These are phyloP conservation scores for Pseudogymnoascus sp. DNA, from an alignment of 2,329 filamentous ascomycete genomes.

Conservation along the genomic window DNA sequence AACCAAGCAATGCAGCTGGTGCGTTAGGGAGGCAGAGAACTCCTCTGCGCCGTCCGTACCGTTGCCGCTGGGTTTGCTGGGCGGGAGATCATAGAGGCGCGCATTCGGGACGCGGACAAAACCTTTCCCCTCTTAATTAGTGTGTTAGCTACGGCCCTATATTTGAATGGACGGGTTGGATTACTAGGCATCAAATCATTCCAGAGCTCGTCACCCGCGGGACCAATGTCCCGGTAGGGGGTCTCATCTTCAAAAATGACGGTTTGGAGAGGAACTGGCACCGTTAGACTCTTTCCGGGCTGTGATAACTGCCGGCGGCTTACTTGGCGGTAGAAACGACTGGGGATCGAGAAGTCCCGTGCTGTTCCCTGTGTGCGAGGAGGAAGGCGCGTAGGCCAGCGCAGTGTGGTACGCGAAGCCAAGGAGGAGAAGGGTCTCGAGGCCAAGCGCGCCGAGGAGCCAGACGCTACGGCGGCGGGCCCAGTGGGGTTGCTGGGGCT, in stretches of 20 bases:
- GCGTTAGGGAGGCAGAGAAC: constrained; percentile 25
- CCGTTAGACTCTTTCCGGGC: background rate
- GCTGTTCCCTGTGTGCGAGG: background rate
- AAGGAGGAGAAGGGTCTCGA: constrained; percentile 6
- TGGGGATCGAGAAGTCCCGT: background rate
- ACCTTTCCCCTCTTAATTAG: constrained; percentile 21
- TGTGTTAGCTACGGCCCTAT: background rate
- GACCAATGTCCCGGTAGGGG: constrained; percentile 20
- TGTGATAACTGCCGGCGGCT: background rate
- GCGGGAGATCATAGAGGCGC: constrained; percentile 24
- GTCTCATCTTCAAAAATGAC: constrained; percentile 24
- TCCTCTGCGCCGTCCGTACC: constrained; percentile 23
- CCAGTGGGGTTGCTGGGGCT: background rate
- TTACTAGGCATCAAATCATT: constrained; percentile 25
- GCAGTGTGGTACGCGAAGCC: background rate
- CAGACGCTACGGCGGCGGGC: background rate
- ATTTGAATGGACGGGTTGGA: background rate
- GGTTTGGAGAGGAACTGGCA: constrained; percentile 14
- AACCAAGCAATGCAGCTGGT: constrained; percentile 27
- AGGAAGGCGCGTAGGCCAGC: background rate
- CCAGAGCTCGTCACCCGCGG: constrained; percentile 23
- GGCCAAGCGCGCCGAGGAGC: background rate
- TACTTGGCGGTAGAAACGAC: background rate
- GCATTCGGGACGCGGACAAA: constrained; percentile 25
- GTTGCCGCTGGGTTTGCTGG: constrained; percentile 21